Base-by-base conservation (phyloP, 23 red algal species). In the Gracilaria gracilis region DNA sequence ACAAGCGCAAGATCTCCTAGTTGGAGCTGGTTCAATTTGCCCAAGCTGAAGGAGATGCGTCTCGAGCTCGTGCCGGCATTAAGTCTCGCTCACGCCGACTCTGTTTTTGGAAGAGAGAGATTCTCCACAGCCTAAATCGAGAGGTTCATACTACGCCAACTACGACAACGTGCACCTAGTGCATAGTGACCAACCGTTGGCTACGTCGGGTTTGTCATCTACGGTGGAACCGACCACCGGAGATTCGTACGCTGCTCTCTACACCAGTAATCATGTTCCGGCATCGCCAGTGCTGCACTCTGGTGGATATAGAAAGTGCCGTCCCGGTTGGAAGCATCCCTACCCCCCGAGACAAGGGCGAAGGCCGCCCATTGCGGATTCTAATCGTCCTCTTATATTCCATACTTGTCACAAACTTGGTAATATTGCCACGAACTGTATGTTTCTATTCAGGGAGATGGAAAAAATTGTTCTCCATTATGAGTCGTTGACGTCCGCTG, bases 381-480 rank as follows among this genome's bases (percentile, higher is more conserved):
- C 3, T 29, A 7, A 29, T 51, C n/a, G 28, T 4, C 49, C 35
- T 39, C 51, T 67, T 28, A 85, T 85, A 38, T 85, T 28, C 16
- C 81, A 85, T 67, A 36, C 34, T 14, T 85, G 81, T 28, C 67
- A 85, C 31, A 5, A n/a, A n/a, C 55, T 17, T 9, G 81, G 81
- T 11, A 37, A 69, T 36, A 70, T 85, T 38, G 51, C 81, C 9
- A 57, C 81, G 6, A 36, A 67, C 4, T 85, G 81, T 7, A 28
- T 57, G 32, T 61, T 65, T n/a, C 44, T 57, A 5, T 1, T 85
- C 25, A 66, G 29, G 20, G 51, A 70, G 11, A 35, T 37, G 0
- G 38, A 28, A 28, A 47, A 32, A 9, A 14, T 70, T 48, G 16
- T 69, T 36, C 19, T 25, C 28, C 55, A 67, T 11, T 67, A 61